Evolutionary conservation across 352 stramenopile species (phyloP), one percentile per base, ranked within the genome.

Genomic region (Globisporangium iwayamae): DNA sequence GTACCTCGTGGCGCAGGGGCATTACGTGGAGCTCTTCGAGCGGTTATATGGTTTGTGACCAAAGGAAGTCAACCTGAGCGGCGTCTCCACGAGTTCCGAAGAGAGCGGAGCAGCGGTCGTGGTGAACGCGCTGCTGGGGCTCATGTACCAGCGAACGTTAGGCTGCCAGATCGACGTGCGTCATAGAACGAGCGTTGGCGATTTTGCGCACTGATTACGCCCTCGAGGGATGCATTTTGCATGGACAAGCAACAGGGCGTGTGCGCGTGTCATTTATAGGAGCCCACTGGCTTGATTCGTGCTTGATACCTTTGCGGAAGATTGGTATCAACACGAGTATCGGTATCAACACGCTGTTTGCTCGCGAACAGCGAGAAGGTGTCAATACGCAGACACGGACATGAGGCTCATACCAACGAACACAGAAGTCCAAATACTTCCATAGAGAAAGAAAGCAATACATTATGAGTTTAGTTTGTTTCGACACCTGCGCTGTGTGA

Each of bases 381-480:
- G 9, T 51, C 8, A n/a, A 10, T 20, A 9, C 22, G 11, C 43
- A 48, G 3, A 10, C 46, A 4, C 2, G 36, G 36, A 9, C 3
- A 41, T 4, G 36, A 16, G 9, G 14, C 36, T 14, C 11, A 14
- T 10, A 41, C 9, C 9, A 41, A 41, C 11, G 36, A 41, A 41
- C 32, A 36, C 32, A 36, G 32, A n/a, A 36, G 48, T 4, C 25
- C 13, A 56, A 25, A 28, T 28, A 28, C 14, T 22, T 14, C 28
- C 22, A 25, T 13, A 41, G 22, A 56, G 34, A 56, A 56, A 41
- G 18, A 48, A 48, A 48, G 16, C 43, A 48, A 56, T 56, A 56
- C 51, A 56, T 56, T 56, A 56, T 41, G 51, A 56, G 51, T 56
- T 56, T 56, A 56, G 32, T 56, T 56, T 20, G 43, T 30, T 41